Evolutionary conservation across 805 yeast species (phyloP).

Genomic region (Pichia sporocuriosa): DNA sequence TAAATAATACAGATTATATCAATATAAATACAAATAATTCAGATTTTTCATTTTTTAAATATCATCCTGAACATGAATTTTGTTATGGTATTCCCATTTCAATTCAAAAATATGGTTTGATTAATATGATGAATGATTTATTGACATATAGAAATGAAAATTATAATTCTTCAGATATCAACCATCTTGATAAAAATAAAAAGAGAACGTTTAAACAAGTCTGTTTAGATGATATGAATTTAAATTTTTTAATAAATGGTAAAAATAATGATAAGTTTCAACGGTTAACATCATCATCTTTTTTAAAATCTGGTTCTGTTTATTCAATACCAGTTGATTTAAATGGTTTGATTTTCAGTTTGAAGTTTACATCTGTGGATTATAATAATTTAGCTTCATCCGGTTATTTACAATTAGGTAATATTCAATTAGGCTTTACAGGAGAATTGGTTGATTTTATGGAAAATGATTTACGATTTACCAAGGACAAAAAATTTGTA

Average conservation of each 20-base stretch:
- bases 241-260: background rate
- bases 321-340: conserved; percentile 12
- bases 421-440: conserved; percentile 18
- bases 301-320: conserved; percentile 22
- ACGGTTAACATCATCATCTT: conserved; percentile 17
- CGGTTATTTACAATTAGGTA: conserved; percentile 22
- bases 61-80: conserved; percentile 23
- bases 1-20: background rate
- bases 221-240: conserved; percentile 1
- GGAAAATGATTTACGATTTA: conserved; percentile 24
- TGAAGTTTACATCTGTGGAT: conserved; percentile 20
- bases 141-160: conserved; percentile 16
- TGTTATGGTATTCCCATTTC: conserved; percentile 13
- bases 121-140: conserved; percentile 23
- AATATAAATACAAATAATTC: background rate
- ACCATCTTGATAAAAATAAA: background rate
- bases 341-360: conserved; percentile 11
- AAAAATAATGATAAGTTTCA: background rate
- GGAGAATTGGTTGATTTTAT: conserved; percentile 28
- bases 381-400: conserved; percentile 11
- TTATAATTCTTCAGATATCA: background rate
- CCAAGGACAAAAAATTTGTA: conserved; percentile 17
- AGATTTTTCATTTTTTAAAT: conserved; percentile 22
- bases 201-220: conserved; percentile 17
- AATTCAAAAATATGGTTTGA: conserved; percentile 22